phyloP scores from a whole-genome alignment of 139 green algal species.

The Monoraphidium neglectum region DNA sequence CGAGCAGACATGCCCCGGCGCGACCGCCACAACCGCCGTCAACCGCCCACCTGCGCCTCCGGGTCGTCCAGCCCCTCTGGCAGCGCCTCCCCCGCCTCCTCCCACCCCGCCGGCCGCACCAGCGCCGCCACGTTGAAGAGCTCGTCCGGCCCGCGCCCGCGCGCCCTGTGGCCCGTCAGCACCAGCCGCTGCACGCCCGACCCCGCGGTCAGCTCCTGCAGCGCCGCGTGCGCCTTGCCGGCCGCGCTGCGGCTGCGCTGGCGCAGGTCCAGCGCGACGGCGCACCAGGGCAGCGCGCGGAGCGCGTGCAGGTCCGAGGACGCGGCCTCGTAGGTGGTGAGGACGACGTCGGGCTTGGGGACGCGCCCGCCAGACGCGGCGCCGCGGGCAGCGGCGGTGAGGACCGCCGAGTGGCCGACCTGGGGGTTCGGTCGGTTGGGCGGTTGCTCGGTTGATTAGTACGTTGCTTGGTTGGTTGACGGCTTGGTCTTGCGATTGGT shows the following conservation, averaged over 20 bases:
- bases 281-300: constrained; percentile 59
- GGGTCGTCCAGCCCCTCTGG: constrained; percentile 28
- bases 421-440: not conserved
- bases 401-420: not conserved
- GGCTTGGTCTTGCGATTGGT: no score
- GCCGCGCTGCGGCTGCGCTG: constrained; percentile 43
- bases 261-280: constrained; percentile 73
- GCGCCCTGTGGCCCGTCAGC: constrained; percentile 27
- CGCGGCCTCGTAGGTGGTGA: constrained; percentile 71
- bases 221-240: constrained; percentile 44
- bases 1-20: no score
- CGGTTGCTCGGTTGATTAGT: no score
- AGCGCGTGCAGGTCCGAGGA: constrained; percentile 20
- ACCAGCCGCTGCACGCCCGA: constrained; percentile 43
- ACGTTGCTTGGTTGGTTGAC: no score
- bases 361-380: constrained; percentile 27
- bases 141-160: constrained; percentile 8
- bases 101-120: constrained; percentile 28
- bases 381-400: not conserved
- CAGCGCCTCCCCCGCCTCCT: constrained; percentile 19
- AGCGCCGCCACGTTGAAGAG: constrained; percentile 40
- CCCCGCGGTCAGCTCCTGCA: constrained; percentile 26
- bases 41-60: constrained; percentile 18
- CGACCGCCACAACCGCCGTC: no score
- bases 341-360: constrained; percentile 74